Base-by-base conservation (phyloP, 2,329 filamentous ascomycete genomes). In the Alternaria viburni region DNA sequence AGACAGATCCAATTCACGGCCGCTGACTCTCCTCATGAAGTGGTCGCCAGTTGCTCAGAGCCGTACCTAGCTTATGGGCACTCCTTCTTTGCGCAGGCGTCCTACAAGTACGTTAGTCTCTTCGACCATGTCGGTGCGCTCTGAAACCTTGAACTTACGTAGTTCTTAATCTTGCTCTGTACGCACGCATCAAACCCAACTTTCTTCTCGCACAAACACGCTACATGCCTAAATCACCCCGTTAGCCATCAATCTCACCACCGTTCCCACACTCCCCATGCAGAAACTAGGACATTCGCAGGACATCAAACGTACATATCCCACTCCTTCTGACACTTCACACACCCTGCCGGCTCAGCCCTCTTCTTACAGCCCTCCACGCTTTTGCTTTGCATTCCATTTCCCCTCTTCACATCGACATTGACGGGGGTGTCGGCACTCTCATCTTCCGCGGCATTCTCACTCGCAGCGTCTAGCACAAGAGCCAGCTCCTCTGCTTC, bases 401-500 rank as follows among this genome's bases (percentile, higher is more conserved):
- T 3, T 52, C 49, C 23, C 19, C 49, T 41, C 28, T 52, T 52
- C 28, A 36, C 9, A 6, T 36, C 12, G 5, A 25, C 5, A 6
- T 12, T 23, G 17, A n/a, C n/a, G n/a, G n/a, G n/a, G n/a, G 21
- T 6, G 13, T 52, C 49, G 3, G 49, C 49, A 36, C 28, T 21
- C n/a, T 41, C 49, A 5, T 36, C 30, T 2, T 25, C 49, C 17
- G 49, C 28, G 2, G 21, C 30, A n/a, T 41, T 52, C 9, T 41
- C 49, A 6, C 49, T 41, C 19, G 49, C 30, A 41, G 49, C 49
- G 8, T 52, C 49, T 6, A 52, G 17, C 12, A 25, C 49, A 19
- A 41, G 49, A 6, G 30, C 49, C 30, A 52, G 36, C 13, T 52
- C 49, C 7, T 52, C 49, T 52, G 49, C 49, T 41, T 52, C 30